Conservation (phyloP, 768 basidiomycete species). For the Leccinum subgranulosum region DNA sequence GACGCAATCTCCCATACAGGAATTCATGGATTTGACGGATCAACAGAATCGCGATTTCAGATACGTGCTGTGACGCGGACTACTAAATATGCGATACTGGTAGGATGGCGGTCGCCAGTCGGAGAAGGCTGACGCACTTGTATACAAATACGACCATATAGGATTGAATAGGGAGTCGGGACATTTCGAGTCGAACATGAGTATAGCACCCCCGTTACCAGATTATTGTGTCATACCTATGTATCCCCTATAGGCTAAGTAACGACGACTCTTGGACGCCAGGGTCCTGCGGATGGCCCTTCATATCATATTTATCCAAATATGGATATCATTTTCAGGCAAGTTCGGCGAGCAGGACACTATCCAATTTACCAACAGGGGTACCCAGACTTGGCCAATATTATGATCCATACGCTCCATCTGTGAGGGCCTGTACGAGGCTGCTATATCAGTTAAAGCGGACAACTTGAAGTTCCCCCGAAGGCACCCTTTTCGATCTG, state of each 20-base stretch:
- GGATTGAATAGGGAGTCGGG: background rate
- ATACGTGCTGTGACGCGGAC: slow-evolving; percentile 56
- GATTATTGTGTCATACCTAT: background rate
- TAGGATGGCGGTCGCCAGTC: background rate
- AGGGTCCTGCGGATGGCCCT: background rate
- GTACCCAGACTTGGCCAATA: background rate
- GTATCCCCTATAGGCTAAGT: background rate
- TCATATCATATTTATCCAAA: background rate
- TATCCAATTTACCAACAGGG: background rate
- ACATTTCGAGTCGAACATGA: background rate
- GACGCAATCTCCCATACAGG: slow-evolving; percentile 35
- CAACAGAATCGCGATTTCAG: slow-evolving; percentile 69
- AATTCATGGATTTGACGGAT: slow-evolving; percentile 73
- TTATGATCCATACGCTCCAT: background rate
- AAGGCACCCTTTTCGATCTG: too few species aligned
- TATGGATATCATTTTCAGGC: background rate
- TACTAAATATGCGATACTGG: background rate
- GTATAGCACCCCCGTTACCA: background rate
- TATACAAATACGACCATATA: slow-evolving; percentile 10
- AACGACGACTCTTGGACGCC: background rate
- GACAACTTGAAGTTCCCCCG: background rate
- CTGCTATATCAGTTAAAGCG: background rate
- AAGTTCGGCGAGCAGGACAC: background rate
- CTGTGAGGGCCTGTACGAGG: too few species aligned
- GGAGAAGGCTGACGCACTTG: background rate